Base-by-base conservation (phyloP, 257 asterid genomes). In the Osmanthus fragrans region DNA sequence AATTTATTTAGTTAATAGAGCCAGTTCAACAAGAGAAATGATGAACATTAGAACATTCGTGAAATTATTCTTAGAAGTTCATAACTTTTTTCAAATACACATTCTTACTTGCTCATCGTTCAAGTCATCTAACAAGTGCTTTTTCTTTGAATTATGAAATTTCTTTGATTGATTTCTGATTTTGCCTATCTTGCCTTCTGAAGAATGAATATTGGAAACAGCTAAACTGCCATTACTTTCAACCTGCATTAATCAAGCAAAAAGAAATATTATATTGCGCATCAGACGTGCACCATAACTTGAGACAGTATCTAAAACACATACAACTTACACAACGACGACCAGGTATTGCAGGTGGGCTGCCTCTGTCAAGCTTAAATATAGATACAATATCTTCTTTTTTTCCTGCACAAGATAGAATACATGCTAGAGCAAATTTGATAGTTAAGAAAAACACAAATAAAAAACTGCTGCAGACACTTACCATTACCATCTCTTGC, bases 301-400 rank as follows among this genome's bases (percentile, higher is more conserved):
- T 83, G 82, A 81, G 70, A 72, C 86, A 74, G 85, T 76, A 88
- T 84, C 87, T 88, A 87, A 91, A 89, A 87, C 93, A 94, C 97
- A 91, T 95, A 93, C 97, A 96, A 96, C 98, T 96, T 96, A 96
- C 99, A 96, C 91, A 90, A 90, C 91, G 91, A 88, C 93, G 96
- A 89, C 95, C 97, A 87, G 87, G 85, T 78, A 81, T 75, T 42
- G 60, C 90, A 74, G 89, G 87, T 58, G 89, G 84, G 82, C 85
- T 77, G 74, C 71, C 85, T 76, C 85, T 74, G 69, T 87, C 87
- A 36, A 75, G 77, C 76, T 81, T 86, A 76, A 71, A 63, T 56
- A 40, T 68, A 54, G 71, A 72, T 72, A 79, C 76, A 63, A 47
- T 37, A 56, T 74, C 88, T 79, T 84, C 79, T 56, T 85, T 86